A percentile compares a stretch with the other conserved stretches of the same genome.
Conservation (phyloP, 2,329 filamentous ascomycete species). For the Aspergillus tubingensis region DNA sequence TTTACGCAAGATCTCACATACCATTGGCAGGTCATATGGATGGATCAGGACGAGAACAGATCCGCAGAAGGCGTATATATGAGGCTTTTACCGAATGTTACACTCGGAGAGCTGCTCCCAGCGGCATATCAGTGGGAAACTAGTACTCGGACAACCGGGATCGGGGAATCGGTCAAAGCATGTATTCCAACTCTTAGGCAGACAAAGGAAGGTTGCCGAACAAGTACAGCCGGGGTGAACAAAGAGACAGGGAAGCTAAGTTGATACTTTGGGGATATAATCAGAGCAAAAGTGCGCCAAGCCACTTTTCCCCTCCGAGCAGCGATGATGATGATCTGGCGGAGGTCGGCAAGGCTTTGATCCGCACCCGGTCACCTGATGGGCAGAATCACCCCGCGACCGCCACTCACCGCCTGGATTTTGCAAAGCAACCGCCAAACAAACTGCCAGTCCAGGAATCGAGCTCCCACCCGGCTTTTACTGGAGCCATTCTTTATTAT, state of each 20-base stretch:
- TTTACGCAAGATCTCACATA: slow-evolving; percentile 12
- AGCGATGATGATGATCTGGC: slow-evolving; percentile 26
- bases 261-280: slow-evolving; percentile 14
- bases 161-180: background rate
- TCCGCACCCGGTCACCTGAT: slow-evolving; percentile 27
- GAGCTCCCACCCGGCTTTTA: slow-evolving; percentile 23
- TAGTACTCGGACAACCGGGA: background rate
- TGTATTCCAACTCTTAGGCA: background rate
- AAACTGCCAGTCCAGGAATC: slow-evolving; percentile 36
- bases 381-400: slow-evolving; percentile 28
- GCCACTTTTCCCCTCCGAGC: slow-evolving; percentile 25
- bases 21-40: slow-evolving; percentile 18
- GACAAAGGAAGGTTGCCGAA: background rate
- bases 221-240: background rate
- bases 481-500: background rate
- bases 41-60: slow-evolving; percentile 14
- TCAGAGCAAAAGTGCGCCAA: slow-evolving; percentile 24
- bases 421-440: slow-evolving; percentile 34
- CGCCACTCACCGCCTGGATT: slow-evolving; percentile 30
- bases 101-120: slow-evolving; percentile 6
- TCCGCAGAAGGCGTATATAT: slow-evolving; percentile 10
- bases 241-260: slow-evolving; percentile 13
- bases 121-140: slow-evolving; percentile 2
- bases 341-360: slow-evolving; percentile 22
- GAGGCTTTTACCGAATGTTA: slow-evolving; percentile 16